Percentiles rank a stretch among this genome's conserved stretches.
Evolutionary conservation across 2,329 filamentous ascomycete species (phyloP).

Genomic region (Botrytis squamosa): DNA sequence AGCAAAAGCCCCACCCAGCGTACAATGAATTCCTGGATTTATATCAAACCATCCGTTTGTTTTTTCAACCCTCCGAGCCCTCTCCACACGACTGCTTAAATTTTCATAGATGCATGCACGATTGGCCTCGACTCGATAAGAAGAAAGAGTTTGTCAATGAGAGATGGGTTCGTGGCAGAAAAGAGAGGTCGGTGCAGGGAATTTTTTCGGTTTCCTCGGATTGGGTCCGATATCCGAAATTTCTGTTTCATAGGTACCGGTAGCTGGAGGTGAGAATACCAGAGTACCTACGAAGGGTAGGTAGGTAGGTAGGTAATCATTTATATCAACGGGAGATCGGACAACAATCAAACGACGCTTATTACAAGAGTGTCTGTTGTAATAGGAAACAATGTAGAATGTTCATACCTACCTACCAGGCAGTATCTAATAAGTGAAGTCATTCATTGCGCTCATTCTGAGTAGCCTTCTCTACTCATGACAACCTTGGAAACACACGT

Average conservation of each 20-base stretch:
- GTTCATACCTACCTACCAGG: neutral
- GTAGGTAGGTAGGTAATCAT: neutral
- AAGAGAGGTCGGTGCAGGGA: neutral
- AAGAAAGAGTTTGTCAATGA: neutral
- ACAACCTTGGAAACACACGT: neutral
- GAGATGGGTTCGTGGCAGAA: neutral
- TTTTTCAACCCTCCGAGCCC: neutral
- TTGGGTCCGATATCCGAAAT: neutral
- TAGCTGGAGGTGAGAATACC: neutral
- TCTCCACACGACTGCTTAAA: constrained; percentile 1
- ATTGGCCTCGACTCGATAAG: neutral
- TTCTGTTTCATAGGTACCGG: neutral
- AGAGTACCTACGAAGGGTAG: neutral
- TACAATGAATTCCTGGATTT: neutral
- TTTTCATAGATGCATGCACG: neutral
- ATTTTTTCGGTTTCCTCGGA: neutral
- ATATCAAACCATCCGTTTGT: neutral
- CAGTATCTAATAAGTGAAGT: neutral
- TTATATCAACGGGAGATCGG: neutral
- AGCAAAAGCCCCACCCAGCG: neutral
- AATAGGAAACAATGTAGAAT: neutral
- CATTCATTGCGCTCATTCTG: neutral
- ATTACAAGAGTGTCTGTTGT: neutral
- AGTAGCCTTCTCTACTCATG: neutral
- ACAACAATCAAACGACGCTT: neutral